Base-by-base conservation (phyloP, 192 early-diverging fungal species). In the Podila minutissima region DNA sequence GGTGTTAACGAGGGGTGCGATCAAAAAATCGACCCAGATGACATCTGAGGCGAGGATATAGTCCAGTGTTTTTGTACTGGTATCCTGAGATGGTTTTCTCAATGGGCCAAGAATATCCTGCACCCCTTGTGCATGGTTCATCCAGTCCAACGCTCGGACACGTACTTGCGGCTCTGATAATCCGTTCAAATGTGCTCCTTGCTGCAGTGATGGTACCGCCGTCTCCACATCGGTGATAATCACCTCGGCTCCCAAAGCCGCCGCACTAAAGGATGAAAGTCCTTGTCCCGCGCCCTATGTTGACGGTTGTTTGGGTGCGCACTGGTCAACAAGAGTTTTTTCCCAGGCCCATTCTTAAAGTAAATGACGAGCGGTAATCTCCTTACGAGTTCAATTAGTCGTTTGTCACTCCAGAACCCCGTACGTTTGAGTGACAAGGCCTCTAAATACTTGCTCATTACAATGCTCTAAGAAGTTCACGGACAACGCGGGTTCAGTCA, bases 11-110 rank as follows among this genome's bases (percentile, higher is more conserved):
- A 86, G 62, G 2, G 74, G 78, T 32, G 71, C 63, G 29, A 84
- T 73, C 55, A 86, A 62, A 59, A 77, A 82, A 48, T 86, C 85
- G 1, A 86, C 83, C 85, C 85, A 86, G 5, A 86, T 75, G 35
- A 86, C 79, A 59, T 86, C 85, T 10, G 85, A 71, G 26, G 83
- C 85, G 19, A 86, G 38, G 20, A 86, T 82, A 49, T 82, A 86
- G 57, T 86, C 83, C 15, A 82, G 41, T 26, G 57, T 53, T 28
- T 12, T 37, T n/a, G 32, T 62, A 3, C 13, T 46, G 12, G 41
- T 4, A 19, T 29, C 64, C 20, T 37, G 20, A n/a, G 69, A 46
- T 48, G 58, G 11, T 53, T 29, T 29, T 29, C 17, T n/a, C 50
- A 48, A 17, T 51, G 59, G 6, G 8, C n/a, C 19, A 1, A 53